Conservation (phyloP, 345 rosid species). For the Populus simonii region DNA sequence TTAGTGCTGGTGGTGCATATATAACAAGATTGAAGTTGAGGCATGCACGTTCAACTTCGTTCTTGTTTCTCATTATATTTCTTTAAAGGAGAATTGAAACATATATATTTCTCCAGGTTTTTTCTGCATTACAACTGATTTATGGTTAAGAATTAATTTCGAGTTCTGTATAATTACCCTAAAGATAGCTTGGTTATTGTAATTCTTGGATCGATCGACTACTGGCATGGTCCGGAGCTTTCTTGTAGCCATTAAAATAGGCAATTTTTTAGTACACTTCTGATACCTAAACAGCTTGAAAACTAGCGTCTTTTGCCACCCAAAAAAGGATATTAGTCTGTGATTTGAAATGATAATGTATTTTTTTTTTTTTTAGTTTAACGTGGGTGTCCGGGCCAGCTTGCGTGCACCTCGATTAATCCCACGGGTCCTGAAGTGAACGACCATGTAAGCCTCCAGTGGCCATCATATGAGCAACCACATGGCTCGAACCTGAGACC, state of each 20-base stretch:
- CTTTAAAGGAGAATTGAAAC: background rate
- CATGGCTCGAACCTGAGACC: no score
- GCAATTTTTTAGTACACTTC: background rate
- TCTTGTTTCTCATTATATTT: background rate
- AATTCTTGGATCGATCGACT: background rate
- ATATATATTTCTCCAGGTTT: background rate
- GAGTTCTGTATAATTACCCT: background rate
- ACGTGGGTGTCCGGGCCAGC: no score
- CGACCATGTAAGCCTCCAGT: no score
- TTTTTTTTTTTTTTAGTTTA: no score
- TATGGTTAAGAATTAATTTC: constrained; percentile 14
- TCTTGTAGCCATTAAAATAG: constrained; percentile 1
- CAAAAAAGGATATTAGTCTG: no score
- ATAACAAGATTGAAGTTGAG: background rate
- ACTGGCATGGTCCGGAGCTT: background rate
- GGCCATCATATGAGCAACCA: no score
- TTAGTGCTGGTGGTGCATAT: background rate
- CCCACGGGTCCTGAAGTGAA: no score
- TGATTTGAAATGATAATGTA: no score
- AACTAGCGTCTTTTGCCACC: background rate
- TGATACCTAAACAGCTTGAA: background rate
- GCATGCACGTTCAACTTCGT: constrained; percentile 10
- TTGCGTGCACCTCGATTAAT: no score
- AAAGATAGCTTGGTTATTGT: background rate
- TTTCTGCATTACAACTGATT: background rate